Conservation (phyloP, 306 rosid species). For the Lathyrus aphaca region DNA sequence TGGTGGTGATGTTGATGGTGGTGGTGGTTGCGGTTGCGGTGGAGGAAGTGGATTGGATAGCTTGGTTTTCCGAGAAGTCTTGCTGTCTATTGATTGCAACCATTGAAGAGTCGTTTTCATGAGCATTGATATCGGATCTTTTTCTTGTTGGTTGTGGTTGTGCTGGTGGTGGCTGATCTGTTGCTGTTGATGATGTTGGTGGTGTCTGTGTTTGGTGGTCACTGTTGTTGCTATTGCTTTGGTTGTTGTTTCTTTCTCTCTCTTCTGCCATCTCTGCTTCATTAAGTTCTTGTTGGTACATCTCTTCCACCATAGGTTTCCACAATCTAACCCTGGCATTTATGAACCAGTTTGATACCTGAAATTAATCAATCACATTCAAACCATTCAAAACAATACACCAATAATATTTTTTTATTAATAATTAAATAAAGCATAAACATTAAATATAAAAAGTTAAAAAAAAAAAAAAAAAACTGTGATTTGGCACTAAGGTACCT, state of each 20-base stretch:
- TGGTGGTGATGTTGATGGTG: conserved; percentile 34
- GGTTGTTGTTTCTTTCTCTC: conserved; percentile 47
- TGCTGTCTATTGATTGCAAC: conserved; percentile 53
- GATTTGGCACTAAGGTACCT: conserved; percentile 30
- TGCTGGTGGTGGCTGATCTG: conserved; percentile 38
- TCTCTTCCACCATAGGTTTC: conserved; percentile 99
- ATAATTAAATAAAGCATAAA: too few relatives aligned
- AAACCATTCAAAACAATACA: neutral
- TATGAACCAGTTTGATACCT: conserved; percentile 99
- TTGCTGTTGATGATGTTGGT: conserved; percentile 48
- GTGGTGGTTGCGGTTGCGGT: neutral
- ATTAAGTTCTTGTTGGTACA: conserved; percentile 93
- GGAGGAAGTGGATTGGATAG: conserved; percentile 38
- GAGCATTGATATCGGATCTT: conserved; percentile 63
- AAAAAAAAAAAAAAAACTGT: neutral
- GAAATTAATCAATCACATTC: conserved; percentile 19
- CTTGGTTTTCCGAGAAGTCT: conserved; percentile 45
- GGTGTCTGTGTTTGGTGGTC: conserved; percentile 66
- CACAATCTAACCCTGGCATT: conserved; percentile 99
- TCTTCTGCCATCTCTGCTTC: conserved; percentile 50
- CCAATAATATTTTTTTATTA: neutral
- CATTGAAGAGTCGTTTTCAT: conserved; percentile 75
- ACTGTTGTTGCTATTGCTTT: conserved; percentile 45
- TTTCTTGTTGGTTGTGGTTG: conserved; percentile 45
- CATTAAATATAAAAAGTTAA: too few relatives aligned